Evolutionary conservation across 257 asterid genomes (phyloP).

Genomic region (Solanum microdontum): DNA sequence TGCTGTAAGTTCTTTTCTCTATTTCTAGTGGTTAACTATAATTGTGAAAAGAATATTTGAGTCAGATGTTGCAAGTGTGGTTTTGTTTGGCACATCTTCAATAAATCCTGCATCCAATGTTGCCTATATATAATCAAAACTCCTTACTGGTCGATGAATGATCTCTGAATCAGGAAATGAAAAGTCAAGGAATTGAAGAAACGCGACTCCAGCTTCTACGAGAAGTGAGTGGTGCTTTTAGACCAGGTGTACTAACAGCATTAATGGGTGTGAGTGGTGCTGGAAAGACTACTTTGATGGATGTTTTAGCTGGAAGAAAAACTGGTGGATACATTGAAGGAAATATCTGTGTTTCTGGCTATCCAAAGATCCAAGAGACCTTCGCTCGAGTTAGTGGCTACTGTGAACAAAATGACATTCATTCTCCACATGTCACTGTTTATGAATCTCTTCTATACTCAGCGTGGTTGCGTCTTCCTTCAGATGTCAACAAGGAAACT

Average conservation of each 20-base stretch:
- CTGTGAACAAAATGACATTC: slow-evolving; percentile 65
- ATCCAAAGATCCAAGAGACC: slow-evolving; percentile 46
- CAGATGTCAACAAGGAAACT: slow-evolving; percentile 32
- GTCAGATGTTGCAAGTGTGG: background rate
- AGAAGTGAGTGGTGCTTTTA: slow-evolving; percentile 55
- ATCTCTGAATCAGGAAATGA: slow-evolving; percentile 42
- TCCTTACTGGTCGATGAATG: background rate
- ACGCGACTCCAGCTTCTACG: slow-evolving; percentile 39
- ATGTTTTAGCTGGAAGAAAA: slow-evolving; percentile 62
- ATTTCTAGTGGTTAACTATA: background rate
- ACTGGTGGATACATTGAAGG: slow-evolving; percentile 66
- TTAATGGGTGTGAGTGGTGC: slow-evolving; percentile 71
- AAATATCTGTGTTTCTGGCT: slow-evolving; percentile 48
- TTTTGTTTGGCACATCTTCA: background rate
- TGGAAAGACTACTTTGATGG: slow-evolving; percentile 65
- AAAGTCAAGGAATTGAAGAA: slow-evolving; percentile 46
- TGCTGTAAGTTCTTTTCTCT: slow-evolving; percentile 30
- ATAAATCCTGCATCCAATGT: background rate
- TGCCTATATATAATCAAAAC: background rate
- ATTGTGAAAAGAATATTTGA: background rate
- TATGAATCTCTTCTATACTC: slow-evolving; percentile 54
- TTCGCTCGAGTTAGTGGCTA: slow-evolving; percentile 67
- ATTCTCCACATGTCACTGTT: slow-evolving; percentile 62
- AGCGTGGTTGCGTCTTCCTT: slow-evolving; percentile 61
- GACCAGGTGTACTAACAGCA: slow-evolving; percentile 64